Percentiles rank a stretch among this genome's conserved stretches.
Conservation (phyloP, 768 basidiomycete genomes). For the Gymnopilus junonius region DNA sequence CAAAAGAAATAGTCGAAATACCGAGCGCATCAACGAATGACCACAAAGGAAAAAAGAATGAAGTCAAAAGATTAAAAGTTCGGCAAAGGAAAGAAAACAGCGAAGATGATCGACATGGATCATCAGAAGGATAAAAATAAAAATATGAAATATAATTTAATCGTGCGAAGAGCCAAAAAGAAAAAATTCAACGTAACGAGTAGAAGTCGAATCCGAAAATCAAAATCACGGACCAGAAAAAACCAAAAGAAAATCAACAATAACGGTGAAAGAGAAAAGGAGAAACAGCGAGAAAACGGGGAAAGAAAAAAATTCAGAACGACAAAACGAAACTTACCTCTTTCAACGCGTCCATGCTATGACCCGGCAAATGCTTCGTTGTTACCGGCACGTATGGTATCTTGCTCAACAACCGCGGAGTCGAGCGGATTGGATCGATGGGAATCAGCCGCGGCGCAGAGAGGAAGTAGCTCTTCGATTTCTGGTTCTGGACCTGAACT, state of each 20-base stretch:
- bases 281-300: neutral
- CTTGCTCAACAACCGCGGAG: slow-evolving; percentile 62
- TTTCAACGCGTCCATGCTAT: slow-evolving; percentile 62
- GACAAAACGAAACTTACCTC: slow-evolving; percentile 42
- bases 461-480: slow-evolving; percentile 7
- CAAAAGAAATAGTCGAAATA: neutral
- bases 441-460: slow-evolving; percentile 28
- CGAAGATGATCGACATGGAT: neutral
- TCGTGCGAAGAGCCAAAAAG: too few relatives aligned
- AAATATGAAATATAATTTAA: too few relatives aligned
- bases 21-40: too few relatives aligned
- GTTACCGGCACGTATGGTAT: slow-evolving; percentile 74
- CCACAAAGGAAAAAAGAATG: neutral
- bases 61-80: too few relatives aligned
- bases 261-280: neutral
- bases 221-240: too few relatives aligned
- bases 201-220: too few relatives aligned
- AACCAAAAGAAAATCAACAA: neutral
- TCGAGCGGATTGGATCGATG: slow-evolving; percentile 63
- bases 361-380: slow-evolving; percentile 54
- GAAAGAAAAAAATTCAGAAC: neutral
- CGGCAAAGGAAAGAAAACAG: neutral
- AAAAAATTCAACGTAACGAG: too few relatives aligned
- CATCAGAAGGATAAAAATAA: neutral
- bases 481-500: neutral